Percentiles rank a stretch among this genome's conserved stretches.
Conservation (phyloP, 2,329 filamentous ascomycete species). For the Exophiala alcalophila region DNA sequence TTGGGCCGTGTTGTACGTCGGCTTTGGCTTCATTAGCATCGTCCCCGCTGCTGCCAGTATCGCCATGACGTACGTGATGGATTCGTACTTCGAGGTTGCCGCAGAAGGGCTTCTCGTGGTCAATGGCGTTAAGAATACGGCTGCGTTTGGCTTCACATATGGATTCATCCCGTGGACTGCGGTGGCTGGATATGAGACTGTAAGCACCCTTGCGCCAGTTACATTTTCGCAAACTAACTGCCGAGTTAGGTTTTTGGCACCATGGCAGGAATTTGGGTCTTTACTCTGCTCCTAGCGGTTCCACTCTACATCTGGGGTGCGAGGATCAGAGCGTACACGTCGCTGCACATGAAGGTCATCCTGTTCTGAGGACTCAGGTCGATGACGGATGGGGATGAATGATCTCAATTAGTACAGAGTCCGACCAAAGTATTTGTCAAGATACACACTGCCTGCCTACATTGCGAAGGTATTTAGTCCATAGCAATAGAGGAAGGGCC, state of each 20-base stretch:
- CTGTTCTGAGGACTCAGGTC: no score
- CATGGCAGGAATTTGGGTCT: conserved; percentile 14
- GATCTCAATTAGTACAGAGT: no score
- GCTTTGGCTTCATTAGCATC: conserved; percentile 9
- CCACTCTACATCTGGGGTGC: conserved; percentile 10
- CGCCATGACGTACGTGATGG: conserved; percentile 15
- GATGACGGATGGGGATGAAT: no score
- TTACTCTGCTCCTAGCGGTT: not conserved
- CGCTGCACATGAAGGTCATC: conserved; percentile 5
- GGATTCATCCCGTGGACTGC: conserved; percentile 32
- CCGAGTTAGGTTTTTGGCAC: conserved; percentile 11
- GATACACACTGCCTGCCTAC: no score
- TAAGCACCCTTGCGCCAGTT: not conserved
- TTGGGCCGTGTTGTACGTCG: conserved; percentile 13
- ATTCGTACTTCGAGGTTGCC: conserved; percentile 13
- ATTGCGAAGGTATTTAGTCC: no score
- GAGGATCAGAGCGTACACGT: conserved; percentile 2
- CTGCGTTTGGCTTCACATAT: conserved; percentile 34
- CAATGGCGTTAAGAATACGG: conserved; percentile 34
- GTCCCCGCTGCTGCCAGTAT: conserved; percentile 2
- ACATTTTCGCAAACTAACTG: not conserved
- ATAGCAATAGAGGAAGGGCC: no score
- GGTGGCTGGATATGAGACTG: conserved; percentile 28
- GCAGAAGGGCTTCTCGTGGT: conserved; percentile 21
- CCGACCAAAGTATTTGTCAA: no score